Evolutionary conservation across 1,284 basidiomycete genomes (phyloP), one percentile per base, ranked within the genome.

Genomic region (Naganishia albida): DNA sequence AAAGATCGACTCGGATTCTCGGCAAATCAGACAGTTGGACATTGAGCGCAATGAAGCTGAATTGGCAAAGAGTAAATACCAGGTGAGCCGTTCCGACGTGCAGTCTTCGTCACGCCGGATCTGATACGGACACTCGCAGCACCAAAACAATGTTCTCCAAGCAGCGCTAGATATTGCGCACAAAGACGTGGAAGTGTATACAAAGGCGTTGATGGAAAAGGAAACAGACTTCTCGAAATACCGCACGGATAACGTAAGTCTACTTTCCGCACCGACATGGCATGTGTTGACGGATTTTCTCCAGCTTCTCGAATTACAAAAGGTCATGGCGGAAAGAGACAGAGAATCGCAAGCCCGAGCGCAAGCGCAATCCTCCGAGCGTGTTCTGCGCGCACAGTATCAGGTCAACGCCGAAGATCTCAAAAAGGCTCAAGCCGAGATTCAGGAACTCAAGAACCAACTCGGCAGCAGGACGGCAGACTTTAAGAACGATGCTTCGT

Each of bases 41-140:
- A 40, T 62, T n/a, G 67, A 68, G 53, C 63, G 67, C 15, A 48
- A 49, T 40, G 63, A 68, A 62, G 67, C 67, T 28, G 55, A 65
- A 23, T 30, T 60, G 13, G 64, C 56, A 10, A 62, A 52, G 49
- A 65, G 62, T 39, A 65, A 62, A 55, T 57, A 63, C 39, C 64
- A 68, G 65, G 56, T 62, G 40, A 59, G 48, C 26, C 46, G 7
- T 34, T 7, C 7, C 7, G 28, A 12, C 4, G 18, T n/a, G 30
- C 18, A n/a, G 26, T 30, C 6, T n/a, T n/a, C 18, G 26, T 15
- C 23, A 3, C 15, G 15, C 1, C n/a, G n/a, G 2, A 7, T 40
- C 25, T 26, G 3, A 38, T 55, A 2, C 40, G 13, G 6, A 3
- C 8, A 25, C 18, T 4, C n/a, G 12, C 23, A 60, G 53, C 67